Conservation (phyloP, 495 filamentous ascomycete genomes). For the Xanthoparmelia taractica region DNA sequence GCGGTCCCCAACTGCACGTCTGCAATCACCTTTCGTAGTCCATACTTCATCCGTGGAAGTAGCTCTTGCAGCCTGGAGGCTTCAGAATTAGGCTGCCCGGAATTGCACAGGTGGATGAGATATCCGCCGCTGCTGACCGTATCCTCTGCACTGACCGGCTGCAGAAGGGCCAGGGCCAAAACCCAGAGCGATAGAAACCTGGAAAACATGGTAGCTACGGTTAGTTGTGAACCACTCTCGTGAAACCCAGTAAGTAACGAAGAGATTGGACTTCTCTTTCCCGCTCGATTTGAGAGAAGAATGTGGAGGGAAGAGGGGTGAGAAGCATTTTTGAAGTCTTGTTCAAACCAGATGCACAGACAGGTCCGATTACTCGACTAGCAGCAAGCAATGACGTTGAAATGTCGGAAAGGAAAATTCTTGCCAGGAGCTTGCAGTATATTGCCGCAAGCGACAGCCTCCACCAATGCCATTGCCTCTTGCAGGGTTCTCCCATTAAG, state of each 20-base stretch:
- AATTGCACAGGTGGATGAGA: constrained; percentile 3
- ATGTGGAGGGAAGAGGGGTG: neutral
- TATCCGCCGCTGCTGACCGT: constrained; percentile 1
- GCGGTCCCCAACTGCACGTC: neutral
- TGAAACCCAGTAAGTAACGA: neutral
- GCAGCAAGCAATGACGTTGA: neutral
- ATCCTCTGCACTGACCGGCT: neutral
- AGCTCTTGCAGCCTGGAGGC: constrained; percentile 1
- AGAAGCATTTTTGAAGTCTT: neutral
- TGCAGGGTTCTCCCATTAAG: neutral
- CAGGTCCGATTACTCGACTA: constrained; percentile 2
- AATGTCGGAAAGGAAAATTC: neutral
- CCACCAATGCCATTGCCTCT: neutral
- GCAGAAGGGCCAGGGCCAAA: neutral
- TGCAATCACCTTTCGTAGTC: neutral
- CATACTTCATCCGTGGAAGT: neutral
- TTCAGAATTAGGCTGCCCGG: neutral
- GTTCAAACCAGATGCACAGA: neutral
- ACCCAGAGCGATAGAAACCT: neutral
- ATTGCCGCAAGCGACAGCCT: constrained; percentile 12
- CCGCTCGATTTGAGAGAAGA: neutral
- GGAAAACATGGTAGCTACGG: neutral
- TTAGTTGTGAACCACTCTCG: neutral
- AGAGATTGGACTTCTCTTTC: neutral
- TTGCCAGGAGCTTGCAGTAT: neutral